These are phyloP conservation scores for Sanghuangporus weigelae DNA, from an alignment of 1,284 basidiomycete species.

Conservation along the genomic window DNA sequence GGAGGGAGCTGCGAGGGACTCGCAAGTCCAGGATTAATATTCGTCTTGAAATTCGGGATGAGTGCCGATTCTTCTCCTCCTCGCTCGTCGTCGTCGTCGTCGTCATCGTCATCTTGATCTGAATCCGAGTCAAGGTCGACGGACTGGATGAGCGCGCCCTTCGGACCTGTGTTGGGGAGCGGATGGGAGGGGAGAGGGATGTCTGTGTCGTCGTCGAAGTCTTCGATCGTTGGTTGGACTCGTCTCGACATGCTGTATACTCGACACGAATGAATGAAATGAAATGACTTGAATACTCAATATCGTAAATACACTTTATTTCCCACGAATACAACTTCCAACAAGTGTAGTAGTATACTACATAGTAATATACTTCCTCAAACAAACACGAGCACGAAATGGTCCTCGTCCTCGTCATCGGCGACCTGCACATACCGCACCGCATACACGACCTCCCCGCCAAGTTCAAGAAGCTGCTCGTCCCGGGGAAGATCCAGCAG, in stretches of 20 bases:
- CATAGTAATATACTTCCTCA: background rate
- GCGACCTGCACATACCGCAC: conserved; percentile 92
- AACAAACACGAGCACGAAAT: conserved; percentile 26
- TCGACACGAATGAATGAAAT: no score
- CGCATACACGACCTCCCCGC: conserved; percentile 84
- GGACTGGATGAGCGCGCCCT: conserved; percentile 73
- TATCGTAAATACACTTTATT: background rate
- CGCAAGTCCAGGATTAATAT: conserved; percentile 22
- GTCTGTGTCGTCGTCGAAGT: conserved; percentile 87
- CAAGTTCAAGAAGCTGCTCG: conserved; percentile 97
- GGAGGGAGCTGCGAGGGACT: conserved; percentile 24
- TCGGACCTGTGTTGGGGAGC: conserved; percentile 59
- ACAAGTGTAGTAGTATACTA: no score
- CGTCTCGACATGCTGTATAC: conserved; percentile 4
- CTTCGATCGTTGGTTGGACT: conserved; percentile 41
- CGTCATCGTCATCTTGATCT: conserved; percentile 46
- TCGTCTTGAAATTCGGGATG: background rate
- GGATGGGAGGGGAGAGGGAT: conserved; percentile 63
- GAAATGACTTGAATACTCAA: background rate
- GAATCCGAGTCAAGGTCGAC: conserved; percentile 30
- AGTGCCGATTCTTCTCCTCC: background rate
- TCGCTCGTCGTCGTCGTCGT: conserved; percentile 15
- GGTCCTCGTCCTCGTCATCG: conserved; percentile 91
- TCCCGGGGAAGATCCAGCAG: conserved; percentile 97
- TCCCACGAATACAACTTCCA: background rate